A percentile compares a stretch with the other conserved stretches of the same genome.
Evolutionary conservation across 176 grass and related monocot genomes (phyloP).

Genomic region (Avena sativa): DNA sequence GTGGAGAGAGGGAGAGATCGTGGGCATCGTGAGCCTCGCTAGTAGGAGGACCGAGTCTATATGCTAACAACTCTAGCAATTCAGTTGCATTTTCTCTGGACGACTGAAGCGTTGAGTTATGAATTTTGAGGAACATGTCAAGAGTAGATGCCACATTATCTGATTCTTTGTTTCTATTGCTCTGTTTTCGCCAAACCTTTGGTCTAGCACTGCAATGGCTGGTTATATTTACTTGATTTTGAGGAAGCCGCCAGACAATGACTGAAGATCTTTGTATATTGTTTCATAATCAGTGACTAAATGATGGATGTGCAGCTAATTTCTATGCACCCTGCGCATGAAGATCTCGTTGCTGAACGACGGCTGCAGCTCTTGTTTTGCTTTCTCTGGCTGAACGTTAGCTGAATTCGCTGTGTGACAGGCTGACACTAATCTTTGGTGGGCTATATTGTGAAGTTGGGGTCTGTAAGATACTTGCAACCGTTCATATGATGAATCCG

Average conservation of each 20-base stretch:
- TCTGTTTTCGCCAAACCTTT: not conserved
- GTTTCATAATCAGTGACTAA: not conserved
- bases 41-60: too few relatives aligned
- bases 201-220: not conserved
- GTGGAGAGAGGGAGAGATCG: too few relatives aligned
- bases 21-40: too few relatives aligned
- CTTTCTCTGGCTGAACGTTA: not conserved
- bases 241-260: not conserved
- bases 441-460: not conserved
- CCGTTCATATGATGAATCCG: too few relatives aligned
- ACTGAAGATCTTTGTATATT: not conserved
- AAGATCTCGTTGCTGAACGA: not conserved
- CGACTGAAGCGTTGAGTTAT: not conserved
- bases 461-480: too few relatives aligned
- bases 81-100: not conserved
- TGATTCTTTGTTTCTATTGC: not conserved
- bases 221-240: not conserved
- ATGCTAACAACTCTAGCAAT: too few relatives aligned
- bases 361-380: not conserved
- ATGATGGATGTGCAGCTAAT: not conserved
- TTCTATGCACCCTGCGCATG: not conserved
- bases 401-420: not conserved
- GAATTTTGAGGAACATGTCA: not conserved
- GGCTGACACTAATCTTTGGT: not conserved
- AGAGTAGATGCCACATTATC: not conserved